Base-by-base conservation (phyloP, 768 basidiomycete genomes). In the Lentinula lateritia region DNA sequence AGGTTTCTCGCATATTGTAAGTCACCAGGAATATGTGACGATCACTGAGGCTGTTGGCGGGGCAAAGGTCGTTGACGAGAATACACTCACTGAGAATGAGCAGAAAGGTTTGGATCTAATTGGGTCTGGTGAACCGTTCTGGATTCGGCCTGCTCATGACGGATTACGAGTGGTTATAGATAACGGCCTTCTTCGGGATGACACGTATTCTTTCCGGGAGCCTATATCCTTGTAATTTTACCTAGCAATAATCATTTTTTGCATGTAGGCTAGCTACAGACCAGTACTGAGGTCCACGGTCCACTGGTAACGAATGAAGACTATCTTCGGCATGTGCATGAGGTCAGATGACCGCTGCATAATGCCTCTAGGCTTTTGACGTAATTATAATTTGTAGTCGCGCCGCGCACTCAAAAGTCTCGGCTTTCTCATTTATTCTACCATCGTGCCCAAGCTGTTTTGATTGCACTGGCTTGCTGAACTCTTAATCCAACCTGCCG, bases 111-210 rank as follows among this genome's bases (percentile, higher is more conserved):
- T 87, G 1, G 72, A 71, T 52, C 65, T 83, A 64, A 72, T 89
- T 58, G 74, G 76, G 15, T 74, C 78, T 45, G 87, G 83, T 28
- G 64, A 76, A 57, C 63, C 66, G 1, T 66, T 79, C 15, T 92
- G 88, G 87, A 69, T 91, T 1, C 76, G 90, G 52, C 92, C 92
- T 10, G 85, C 87, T 23, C 86, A 86, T 70, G 92, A 93, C 66
- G 92, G 92, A 0, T 72, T 93, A 64, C 76, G 83, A 28, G 75
- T 92, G 7, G 70, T 78, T 48, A 70, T 90, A 62, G 68, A 72
- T 55, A 72, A 75, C 36, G 78, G 77, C 36, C 62, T 61, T 28
- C 79, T 83, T n/a, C 62, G 67, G 50, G 89, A 89, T 61, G 80
- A 82, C 54, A 85, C 72, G 12, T 88, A 87, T 69, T 69, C 70